Evolutionary conservation across 768 basidiomycete genomes (phyloP).

Genomic region (Boletus reticuloceps): DNA sequence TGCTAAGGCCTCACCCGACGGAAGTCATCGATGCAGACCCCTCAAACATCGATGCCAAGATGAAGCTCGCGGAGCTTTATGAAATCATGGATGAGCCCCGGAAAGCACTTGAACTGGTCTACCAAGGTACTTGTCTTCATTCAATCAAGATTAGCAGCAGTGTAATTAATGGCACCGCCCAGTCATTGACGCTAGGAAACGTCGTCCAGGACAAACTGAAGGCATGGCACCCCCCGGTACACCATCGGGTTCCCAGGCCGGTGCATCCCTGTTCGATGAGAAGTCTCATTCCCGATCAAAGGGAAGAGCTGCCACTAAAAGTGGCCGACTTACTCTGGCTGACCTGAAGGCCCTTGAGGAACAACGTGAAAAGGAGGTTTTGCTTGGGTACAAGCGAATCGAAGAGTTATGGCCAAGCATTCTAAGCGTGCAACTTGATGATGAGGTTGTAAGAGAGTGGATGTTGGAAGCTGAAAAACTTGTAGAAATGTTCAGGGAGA

Average conservation of each 20-base stretch:
- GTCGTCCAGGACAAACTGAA: conserved; percentile 34
- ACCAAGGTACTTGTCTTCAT: conserved; percentile 49
- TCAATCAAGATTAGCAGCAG: conserved; percentile 41
- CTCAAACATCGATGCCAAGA: conserved; percentile 74
- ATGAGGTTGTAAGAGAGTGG: conserved; percentile 68
- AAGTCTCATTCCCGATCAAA: conserved; percentile 41
- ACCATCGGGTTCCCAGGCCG: conserved; percentile 19
- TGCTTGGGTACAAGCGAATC: conserved; percentile 55
- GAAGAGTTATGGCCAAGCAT: conserved; percentile 62
- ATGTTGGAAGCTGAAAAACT: conserved; percentile 81
- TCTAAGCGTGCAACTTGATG: conserved; percentile 40
- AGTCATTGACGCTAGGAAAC: conserved; percentile 64
- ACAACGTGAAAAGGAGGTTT: conserved; percentile 63
- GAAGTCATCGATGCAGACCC: conserved; percentile 76
- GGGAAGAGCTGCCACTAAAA: conserved; percentile 16
- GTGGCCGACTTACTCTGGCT: conserved; percentile 50
- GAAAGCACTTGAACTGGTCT: conserved; percentile 69
- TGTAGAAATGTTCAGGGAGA: conserved; percentile 87
- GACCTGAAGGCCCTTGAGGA: conserved; percentile 63
- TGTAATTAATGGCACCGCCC: conserved; percentile 48
- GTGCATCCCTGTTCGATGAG: conserved; percentile 65
- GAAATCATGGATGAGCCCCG: conserved; percentile 79
- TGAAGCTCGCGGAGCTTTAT: conserved; percentile 88
- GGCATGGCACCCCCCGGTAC: conserved; percentile 8
- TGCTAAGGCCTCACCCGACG: conserved; percentile 17